Evolutionary conservation across 805 yeast genomes (phyloP).

Genomic region (Schwanniomyces pseudopolymorphus): DNA sequence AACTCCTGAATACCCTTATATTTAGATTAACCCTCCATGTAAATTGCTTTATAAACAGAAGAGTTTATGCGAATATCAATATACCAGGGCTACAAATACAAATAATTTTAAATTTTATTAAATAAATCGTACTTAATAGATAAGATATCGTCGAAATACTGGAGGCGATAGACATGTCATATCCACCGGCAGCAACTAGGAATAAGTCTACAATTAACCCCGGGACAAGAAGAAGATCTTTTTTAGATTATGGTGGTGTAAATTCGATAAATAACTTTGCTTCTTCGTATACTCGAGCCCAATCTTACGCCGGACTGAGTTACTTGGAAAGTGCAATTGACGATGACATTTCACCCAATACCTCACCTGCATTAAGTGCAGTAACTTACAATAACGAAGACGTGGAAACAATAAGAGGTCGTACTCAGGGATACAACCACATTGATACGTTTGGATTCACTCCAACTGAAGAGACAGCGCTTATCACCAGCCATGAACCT

Average conservation of each 20-base stretch:
- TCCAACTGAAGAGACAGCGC: slow-evolving; percentile 9
- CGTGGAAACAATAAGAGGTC: slow-evolving; percentile 15
- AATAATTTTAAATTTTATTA: too few species aligned
- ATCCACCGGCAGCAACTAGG: background rate
- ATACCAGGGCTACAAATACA: too few species aligned
- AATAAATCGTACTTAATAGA: background rate
- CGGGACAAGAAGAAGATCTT: slow-evolving; percentile 21
- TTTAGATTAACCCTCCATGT: too few species aligned
- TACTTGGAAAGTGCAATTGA: slow-evolving; percentile 13
- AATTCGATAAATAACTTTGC: slow-evolving; percentile 42
- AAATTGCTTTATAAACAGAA: too few species aligned
- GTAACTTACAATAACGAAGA: slow-evolving; percentile 12
- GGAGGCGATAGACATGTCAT: background rate
- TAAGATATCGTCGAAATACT: background rate
- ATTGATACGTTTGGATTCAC: slow-evolving; percentile 18
- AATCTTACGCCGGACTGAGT: slow-evolving; percentile 22
- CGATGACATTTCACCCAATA: slow-evolving; percentile 21
- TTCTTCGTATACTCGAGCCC: slow-evolving; percentile 39
- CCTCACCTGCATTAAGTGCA: slow-evolving; percentile 14
- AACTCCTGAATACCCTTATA: too few species aligned
- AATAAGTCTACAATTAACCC: background rate
- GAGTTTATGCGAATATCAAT: too few species aligned
- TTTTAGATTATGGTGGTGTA: slow-evolving; percentile 33
- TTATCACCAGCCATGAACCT: slow-evolving; percentile 5
- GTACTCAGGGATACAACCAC: slow-evolving; percentile 12